Evolutionary conservation across 2,329 filamentous ascomycete genomes (phyloP).

Genomic region (Epichloe gansuensis): DNA sequence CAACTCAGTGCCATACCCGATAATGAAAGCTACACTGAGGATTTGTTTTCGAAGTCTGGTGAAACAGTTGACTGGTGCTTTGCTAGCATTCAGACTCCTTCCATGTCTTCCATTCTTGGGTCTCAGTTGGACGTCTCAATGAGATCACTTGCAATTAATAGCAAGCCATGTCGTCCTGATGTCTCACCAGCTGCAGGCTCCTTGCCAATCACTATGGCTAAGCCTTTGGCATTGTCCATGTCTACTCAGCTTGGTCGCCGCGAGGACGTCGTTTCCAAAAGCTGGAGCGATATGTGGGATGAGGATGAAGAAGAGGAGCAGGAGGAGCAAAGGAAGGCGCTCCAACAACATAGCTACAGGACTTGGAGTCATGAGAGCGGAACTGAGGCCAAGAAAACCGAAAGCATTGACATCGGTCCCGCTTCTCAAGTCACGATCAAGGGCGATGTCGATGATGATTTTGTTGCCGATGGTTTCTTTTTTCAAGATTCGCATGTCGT

Average conservation of each 20-base stretch:
- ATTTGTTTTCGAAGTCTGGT: conserved; percentile 71
- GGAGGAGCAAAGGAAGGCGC: conserved; percentile 43
- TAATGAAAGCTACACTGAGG: conserved; percentile 67
- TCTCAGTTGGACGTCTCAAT: conserved; percentile 73
- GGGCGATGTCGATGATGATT: conserved; percentile 47
- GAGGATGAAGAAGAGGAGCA: conserved; percentile 73
- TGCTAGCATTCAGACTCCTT: conserved; percentile 62
- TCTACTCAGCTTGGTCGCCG: conserved; percentile 68
- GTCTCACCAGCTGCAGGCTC: conserved; percentile 52
- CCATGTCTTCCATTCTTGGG: conserved; percentile 70
- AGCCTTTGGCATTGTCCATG: conserved; percentile 60
- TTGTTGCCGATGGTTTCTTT: conserved; percentile 60
- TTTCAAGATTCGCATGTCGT: conserved; percentile 50
- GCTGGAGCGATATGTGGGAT: conserved; percentile 98
- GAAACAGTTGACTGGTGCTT: conserved; percentile 67
- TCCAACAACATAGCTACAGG: conserved; percentile 57
- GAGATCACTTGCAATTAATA: conserved; percentile 52
- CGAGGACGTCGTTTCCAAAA: conserved; percentile 78
- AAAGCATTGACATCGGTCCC: conserved; percentile 10
- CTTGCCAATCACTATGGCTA: conserved; percentile 66
- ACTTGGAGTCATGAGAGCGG: conserved; percentile 70
- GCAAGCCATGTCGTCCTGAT: conserved; percentile 25
- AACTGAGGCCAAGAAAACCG: conserved; percentile 15
- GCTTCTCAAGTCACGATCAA: conserved; percentile 23
- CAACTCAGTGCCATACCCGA: conserved; percentile 81